phyloP scores from a whole-genome alignment of 352 stramenopile genomes.

The Pythium volutum region DNA sequence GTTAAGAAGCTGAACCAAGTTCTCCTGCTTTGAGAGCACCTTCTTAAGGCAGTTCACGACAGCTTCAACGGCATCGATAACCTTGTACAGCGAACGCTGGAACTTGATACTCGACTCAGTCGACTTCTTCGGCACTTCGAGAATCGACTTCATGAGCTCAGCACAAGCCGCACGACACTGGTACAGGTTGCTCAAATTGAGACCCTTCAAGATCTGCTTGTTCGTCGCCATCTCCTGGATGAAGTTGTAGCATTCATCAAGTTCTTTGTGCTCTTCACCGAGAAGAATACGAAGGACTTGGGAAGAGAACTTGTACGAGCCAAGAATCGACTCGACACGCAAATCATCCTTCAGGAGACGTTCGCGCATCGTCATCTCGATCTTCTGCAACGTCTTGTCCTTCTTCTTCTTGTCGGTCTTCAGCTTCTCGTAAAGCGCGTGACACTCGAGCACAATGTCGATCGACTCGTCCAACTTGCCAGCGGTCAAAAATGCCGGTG shows the following conservation, averaged over 20 bases:
- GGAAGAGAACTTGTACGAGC: conserved; percentile 87
- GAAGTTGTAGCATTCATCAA: conserved; percentile 84
- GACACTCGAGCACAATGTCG: conserved; percentile 82
- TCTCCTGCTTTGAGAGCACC: conserved; percentile 80
- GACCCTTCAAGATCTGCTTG: conserved; percentile 72
- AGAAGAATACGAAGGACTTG: conserved; percentile 77
- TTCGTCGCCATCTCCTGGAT: conserved; percentile 80
- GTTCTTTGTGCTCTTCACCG: conserved; percentile 79
- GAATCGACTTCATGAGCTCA: conserved; percentile 83
- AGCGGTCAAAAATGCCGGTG: conserved; percentile 79
- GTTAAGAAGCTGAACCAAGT: conserved; percentile 80
- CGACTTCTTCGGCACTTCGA: conserved; percentile 77
- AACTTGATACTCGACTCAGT: conserved; percentile 87
- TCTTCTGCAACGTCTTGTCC: conserved; percentile 83
- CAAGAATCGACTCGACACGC: conserved; percentile 74
- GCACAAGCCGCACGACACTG: conserved; percentile 61
- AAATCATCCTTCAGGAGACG: conserved; percentile 84
- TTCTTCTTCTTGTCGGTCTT: conserved; percentile 89
- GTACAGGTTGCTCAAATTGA: conserved; percentile 80
- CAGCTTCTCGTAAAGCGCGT: conserved; percentile 79
- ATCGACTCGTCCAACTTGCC: conserved; percentile 87
- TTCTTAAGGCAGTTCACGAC: conserved; percentile 86
- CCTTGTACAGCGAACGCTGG: conserved; percentile 74
- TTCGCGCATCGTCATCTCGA: conserved; percentile 83
- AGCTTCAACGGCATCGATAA: conserved; percentile 83